Evolutionary conservation across 768 basidiomycete genomes (phyloP).

Genomic region (Tephrocybe sp.): DNA sequence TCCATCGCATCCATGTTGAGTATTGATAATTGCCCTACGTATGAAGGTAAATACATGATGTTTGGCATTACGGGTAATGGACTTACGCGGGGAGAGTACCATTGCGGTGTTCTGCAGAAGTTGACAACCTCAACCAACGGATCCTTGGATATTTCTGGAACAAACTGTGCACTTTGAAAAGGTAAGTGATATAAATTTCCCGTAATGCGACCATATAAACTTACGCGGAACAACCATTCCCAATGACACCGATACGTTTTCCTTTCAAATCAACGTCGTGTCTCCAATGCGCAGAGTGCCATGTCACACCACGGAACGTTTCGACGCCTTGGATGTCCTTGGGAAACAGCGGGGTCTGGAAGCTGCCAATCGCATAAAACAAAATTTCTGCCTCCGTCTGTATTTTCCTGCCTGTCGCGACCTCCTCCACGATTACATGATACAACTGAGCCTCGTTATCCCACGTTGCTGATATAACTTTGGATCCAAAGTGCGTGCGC

Average conservation of each 20-base stretch:
- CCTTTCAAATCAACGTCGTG: constrained; percentile 51
- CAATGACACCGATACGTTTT: constrained; percentile 60
- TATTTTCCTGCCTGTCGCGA: constrained; percentile 33
- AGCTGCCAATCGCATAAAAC: constrained; percentile 52
- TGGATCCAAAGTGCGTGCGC: constrained; percentile 42
- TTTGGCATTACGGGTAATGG: not conserved
- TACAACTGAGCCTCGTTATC: constrained; percentile 42
- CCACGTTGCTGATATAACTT: constrained; percentile 46
- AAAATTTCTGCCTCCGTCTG: constrained; percentile 43
- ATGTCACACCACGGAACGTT: constrained; percentile 47
- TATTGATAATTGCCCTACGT: constrained; percentile 37
- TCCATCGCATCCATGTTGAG: constrained; percentile 46
- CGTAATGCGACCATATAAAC: constrained; percentile 19
- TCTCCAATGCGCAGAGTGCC: constrained; percentile 58
- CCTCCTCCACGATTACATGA: constrained; percentile 36
- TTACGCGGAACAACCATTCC: constrained; percentile 63
- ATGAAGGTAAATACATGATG: not conserved
- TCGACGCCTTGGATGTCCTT: constrained; percentile 42
- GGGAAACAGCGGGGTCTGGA: constrained; percentile 46
- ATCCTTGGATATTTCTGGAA: constrained; percentile 53
- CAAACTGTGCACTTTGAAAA: constrained; percentile 52
- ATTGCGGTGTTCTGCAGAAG: constrained; percentile 63
- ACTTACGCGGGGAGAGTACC: constrained; percentile 54
- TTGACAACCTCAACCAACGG: constrained; percentile 51
- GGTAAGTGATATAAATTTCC: not conserved